Base-by-base conservation (phyloP, 768 basidiomycete species). In the Rhodosporidiobolus sp. region DNA sequence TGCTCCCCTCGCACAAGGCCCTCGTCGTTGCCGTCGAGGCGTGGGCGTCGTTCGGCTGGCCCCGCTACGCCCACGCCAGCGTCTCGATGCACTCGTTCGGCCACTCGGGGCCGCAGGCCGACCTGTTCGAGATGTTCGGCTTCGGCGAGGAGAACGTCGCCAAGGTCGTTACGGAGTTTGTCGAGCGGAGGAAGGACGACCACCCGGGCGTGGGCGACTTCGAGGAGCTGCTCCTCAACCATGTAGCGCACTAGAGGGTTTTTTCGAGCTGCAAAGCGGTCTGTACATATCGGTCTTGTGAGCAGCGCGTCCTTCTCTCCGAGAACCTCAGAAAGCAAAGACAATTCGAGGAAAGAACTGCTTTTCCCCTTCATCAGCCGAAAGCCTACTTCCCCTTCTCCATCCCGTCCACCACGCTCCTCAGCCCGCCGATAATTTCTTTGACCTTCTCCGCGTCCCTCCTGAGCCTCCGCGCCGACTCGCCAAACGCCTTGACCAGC, bases 1-100 rank as follows among this genome's bases (percentile, higher is more conserved):
- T 95, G 58, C 82, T 96, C 77, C 87, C 91, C 80, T 34, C 50
- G 38, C 45, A 63, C 26, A 68, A 49, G 38, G 73, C 74, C 16
- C 71, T 80, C 46, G 77, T 81, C 48, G 75, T 80, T 61, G 77
- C 81, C 30, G 76, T 81, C 61, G 81, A 81, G 66, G 78, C 80
- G 4, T 81, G 55, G 55, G 22, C 19, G 7, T 74, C 77, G 12
- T 79, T 77, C 73, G 78, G 80, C 28, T 81, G 81, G 81, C 75
- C 81, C 3, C 65, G 76, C 43, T 81, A 81, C 64, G 80, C 80
- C 16, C 81, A 81, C 69, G 80, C 81, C 14, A 77, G 77, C 22
- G 67, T 74, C 34, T 78, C 78, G 69, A 81, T 80, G 81, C 75
- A 78, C 66, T 77, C 78, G 4, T 81, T 81, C 62, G 78, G 81